Base-by-base conservation (phyloP, 306 rosid species). In the Potentilla sterilis region DNA sequence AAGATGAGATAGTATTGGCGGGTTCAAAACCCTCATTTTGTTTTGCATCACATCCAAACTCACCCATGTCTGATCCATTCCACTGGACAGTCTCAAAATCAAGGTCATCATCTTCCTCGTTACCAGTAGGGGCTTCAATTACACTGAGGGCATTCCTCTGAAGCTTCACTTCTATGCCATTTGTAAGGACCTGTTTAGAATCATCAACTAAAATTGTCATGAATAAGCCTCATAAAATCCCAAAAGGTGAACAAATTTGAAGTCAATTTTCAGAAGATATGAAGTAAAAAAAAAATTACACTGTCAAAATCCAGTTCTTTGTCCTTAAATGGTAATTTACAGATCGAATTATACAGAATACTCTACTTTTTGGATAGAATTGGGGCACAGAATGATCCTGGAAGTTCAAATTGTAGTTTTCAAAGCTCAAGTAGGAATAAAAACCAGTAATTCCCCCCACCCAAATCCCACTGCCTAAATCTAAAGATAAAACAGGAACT, bases 101-200 rank as follows among this genome's bases (percentile, higher is more conserved):
- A 77, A 92, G 96, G 73, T 90, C 96, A 69, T 90, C 96, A n/a
- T 92, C 98, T 75, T 95, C 98, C 80, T 95, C 98, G 3, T 92
- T 90, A 12, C 98, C 97, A 2, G 97, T 92, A 7, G 98, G 98
- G 79, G 98, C 93, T 86, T 95, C 98, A 65, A 95, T 83, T 78
- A 95, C 98, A 61, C 98, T 95, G 46, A 95, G 98, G 76, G 98
- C 98, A 80, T 95, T 95, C 75, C 98, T 91, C 81, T 95, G 98
- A 14, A 95, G 90, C 80, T 95, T 95, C 77, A 95, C 98, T 85
- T 95, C 98, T 75, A 95, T 95, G 55, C 98, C 98, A 72, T 95
- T 95, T 19, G 98, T 92, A 59, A 95, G 97, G 78, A 95, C 97
- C 98, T 94, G 84, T 92, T 82, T 76, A 79, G 69, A 67, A 64